These are phyloP conservation scores for Pseudocercospora pini-densiflorae DNA, from an alignment of 2,329 filamentous ascomycete genomes.

Conservation along the genomic window DNA sequence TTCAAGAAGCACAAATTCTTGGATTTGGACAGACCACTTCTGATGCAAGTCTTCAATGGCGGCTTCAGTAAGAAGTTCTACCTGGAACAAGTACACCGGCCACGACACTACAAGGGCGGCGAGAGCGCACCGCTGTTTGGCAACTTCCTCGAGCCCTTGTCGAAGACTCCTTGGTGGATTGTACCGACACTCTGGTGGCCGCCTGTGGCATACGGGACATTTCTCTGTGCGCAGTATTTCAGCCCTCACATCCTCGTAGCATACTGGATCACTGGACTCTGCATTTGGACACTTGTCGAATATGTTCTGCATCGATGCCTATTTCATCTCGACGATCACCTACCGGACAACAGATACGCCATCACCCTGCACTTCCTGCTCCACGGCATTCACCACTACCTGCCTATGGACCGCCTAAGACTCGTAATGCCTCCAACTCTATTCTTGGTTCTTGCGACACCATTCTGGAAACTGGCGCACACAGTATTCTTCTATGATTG, in stretches of 20 bases:
- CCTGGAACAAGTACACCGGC: constrained; percentile 91
- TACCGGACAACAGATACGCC: constrained; percentile 88
- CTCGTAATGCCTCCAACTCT: constrained; percentile 96
- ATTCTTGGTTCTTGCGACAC: constrained; percentile 79
- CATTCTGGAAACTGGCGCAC: constrained; percentile 93
- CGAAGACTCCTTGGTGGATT: constrained; percentile 92
- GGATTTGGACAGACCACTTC: constrained; percentile 80
- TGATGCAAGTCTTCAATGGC: constrained; percentile 85
- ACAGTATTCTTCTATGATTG: constrained; percentile 81
- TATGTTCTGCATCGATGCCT: constrained; percentile 87
- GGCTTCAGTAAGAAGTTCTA: constrained; percentile 97
- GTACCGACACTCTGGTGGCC: constrained; percentile 86
- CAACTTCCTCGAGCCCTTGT: constrained; percentile 97
- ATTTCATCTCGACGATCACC: constrained; percentile 91
- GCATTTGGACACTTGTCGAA: constrained; percentile 87
- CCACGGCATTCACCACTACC: constrained; percentile 95
- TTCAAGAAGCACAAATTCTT: constrained; percentile 94
- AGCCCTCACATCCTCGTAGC: constrained; percentile 50
- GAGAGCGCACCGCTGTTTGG: constrained; percentile 92
- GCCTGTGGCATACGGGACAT: constrained; percentile 73
- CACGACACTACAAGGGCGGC: constrained; percentile 93
- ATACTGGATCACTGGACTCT: constrained; percentile 73
- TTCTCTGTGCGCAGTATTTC: constrained; percentile 67
- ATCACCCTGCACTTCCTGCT: constrained; percentile 90
- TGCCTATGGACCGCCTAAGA: constrained; percentile 98